Base-by-base conservation (phyloP, 202 grass and related monocot genomes). In the Panicum hallii region DNA sequence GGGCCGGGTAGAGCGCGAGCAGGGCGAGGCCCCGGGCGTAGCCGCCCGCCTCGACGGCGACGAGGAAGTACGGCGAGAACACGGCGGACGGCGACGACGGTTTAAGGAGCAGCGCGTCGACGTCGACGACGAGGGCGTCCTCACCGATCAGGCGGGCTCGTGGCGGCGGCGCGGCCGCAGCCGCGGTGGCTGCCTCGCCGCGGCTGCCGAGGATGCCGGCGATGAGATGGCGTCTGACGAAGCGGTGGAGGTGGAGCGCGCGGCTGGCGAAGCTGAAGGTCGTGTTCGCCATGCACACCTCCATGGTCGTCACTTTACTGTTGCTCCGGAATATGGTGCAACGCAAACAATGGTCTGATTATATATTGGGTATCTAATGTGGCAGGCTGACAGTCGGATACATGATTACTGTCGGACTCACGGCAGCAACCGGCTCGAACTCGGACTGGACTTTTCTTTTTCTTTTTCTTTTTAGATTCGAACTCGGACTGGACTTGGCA, bases 1-100 rank as follows among this genome's bases (percentile, higher is more conserved):
- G 49, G 15, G 40, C 11, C 2, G 87, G 87, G 87, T 89, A 89
- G n/a, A 84, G 69, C 30, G 69, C 49, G 60, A 89, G 82, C 54
- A 89, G 76, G 16, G 67, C 50, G 42, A 89, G 68, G 30, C 76
- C 87, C 0, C 87, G 70, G 69, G 23, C n/a, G 76, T 84, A 89
- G 49, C 87, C 63, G 5, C 87, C 87, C 0, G 69, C 87, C 87
- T 89, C 87, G n/a, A 84, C 81, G 52, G 87, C 60, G 50, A 84
- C 42, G 61, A 89, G 75, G 61, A 89, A 84, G 75, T 68, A 89
- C 1, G 67, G 61, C 15, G 81, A 61, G 81, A 89, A 88, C 13
- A 74, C 6, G 14, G 81, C 43, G 49, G 32, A 41, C 3, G 47
- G 56, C 26, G 42, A 48, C 26, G 42, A 48, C 7, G 75, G 36